Evolutionary conservation across 2,329 filamentous ascomycete genomes (phyloP), one percentile per base, ranked within the genome.

Genomic region (Lachnum nothofagi): DNA sequence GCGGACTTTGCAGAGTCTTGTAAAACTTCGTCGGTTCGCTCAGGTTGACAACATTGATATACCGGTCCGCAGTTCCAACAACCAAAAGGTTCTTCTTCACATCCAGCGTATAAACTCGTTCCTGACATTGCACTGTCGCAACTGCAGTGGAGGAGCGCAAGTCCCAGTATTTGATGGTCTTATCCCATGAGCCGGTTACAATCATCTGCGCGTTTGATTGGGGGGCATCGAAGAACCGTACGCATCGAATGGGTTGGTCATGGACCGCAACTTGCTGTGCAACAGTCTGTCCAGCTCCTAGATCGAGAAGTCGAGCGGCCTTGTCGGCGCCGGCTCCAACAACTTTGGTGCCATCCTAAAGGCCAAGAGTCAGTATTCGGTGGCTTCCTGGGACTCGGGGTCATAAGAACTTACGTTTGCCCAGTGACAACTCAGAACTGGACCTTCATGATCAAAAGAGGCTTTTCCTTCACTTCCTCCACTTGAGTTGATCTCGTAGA

Each of bases 1-100:
- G 78, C 3, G 93, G 93, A 64, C 89, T 95, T 71, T 95, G 89
- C 43, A 96, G 79, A 8, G 88, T 91, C 78, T 98, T 98, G 80
- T 95, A 96, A 70, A 96, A 89, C 62, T 88, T 89, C 45, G 80
- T 81, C 3, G 93, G 93, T 53, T 94, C 85, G 65, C 86, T 84
- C 47, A 98, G 80, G 70, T 95, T 90, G 71, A 98, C 77, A 54
- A 98, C 85, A 68, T 97, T 91, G 75, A 98, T 95, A 70, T 94
- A 95, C 52, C 93, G 83, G 65, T 98, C 93, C 10, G 93, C 93
- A 1, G 91, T 97, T 54, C 87, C 93, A 49, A 96, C 76, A 17
- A 98, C 93, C 35, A 96, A 80, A 43, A 98, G 77, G 62, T 93
- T 85, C 65, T 91, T 85, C 64, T 85, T 85, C 42, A 94, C 85